phyloP scores from a whole-genome alignment of 2,329 filamentous ascomycete species.

The Stemphylium vesicarium region DNA sequence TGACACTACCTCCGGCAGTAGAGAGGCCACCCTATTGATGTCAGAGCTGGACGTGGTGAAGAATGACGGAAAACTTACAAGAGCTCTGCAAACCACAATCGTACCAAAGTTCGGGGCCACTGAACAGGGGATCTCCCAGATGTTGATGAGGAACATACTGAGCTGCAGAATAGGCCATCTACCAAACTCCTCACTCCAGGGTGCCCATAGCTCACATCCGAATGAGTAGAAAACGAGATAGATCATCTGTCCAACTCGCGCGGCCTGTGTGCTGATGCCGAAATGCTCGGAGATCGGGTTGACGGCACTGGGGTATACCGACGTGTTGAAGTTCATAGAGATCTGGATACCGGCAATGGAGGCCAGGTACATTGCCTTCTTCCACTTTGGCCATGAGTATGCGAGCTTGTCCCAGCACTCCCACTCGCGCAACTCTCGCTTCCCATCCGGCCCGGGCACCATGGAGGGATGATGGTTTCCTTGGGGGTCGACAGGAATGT shows the following conservation, averaged over 20 bases:
- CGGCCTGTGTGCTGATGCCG: constrained; percentile 40
- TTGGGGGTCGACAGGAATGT: constrained; percentile 13
- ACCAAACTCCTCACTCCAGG: constrained; percentile 78
- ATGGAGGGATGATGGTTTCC: constrained; percentile 16
- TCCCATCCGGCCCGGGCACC: constrained; percentile 18
- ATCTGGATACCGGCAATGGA: constrained; percentile 61
- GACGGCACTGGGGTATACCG: constrained; percentile 61
- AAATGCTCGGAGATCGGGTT: constrained; percentile 65
- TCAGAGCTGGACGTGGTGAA: constrained; percentile 63
- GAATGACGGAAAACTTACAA: constrained; percentile 57
- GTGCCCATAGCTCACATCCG: constrained; percentile 85
- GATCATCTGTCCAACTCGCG: constrained; percentile 34
- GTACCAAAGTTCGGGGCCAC: constrained; percentile 66
- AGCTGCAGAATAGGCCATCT: constrained; percentile 60
- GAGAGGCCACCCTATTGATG: constrained; percentile 44
- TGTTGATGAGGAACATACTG: constrained; percentile 67
- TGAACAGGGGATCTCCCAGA: constrained; percentile 72
- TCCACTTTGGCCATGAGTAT: constrained; percentile 54
- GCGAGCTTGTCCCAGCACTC: constrained; percentile 57
- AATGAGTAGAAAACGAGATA: constrained; percentile 83
- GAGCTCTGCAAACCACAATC: constrained; percentile 64
- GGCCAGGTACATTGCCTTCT: constrained; percentile 60
- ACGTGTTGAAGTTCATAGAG: constrained; percentile 64
- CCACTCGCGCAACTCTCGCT: constrained; percentile 44
- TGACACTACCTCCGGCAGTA: constrained; percentile 68